A percentile compares a stretch with the other conserved stretches of the same genome.
Conservation (phyloP, 2,329 filamentous ascomycete species). For the Leptoxyphium fumago region DNA sequence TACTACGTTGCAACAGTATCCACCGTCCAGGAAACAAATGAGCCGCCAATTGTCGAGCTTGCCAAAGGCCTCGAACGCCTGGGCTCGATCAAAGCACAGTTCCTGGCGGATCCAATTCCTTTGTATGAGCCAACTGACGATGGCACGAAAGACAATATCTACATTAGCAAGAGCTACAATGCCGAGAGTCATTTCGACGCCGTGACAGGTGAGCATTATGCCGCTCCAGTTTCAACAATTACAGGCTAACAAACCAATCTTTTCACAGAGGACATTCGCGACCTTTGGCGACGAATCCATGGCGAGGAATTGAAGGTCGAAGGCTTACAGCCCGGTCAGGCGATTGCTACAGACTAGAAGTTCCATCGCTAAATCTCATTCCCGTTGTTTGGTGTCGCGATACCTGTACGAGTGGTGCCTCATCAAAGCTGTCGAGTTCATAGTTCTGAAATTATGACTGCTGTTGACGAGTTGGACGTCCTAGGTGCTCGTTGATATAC, state of each 20-base stretch:
- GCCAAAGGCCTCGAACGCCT: conserved; percentile 84
- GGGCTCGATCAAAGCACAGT: conserved; percentile 89
- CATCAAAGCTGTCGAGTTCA: too few species aligned
- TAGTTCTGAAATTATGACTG: too few species aligned
- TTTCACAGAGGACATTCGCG: conserved; percentile 67
- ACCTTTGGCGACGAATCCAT: conserved; percentile 74
- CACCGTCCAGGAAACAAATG: conserved; percentile 80
- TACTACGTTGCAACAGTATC: conserved; percentile 99
- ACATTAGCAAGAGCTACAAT: conserved; percentile 97
- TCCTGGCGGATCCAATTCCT: conserved; percentile 85
- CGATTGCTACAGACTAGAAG: conserved; percentile 11
- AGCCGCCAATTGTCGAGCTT: conserved; percentile 93
- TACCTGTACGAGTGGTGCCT: too few species aligned
- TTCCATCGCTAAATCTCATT: too few species aligned
- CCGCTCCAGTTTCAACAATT: background rate
- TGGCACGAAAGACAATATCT: conserved; percentile 78
- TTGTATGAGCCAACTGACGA: conserved; percentile 81
- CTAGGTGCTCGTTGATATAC: too few species aligned
- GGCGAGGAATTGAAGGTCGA: conserved; percentile 81
- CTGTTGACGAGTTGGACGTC: too few species aligned
- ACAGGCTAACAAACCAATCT: conserved; percentile 5
- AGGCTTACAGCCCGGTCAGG: conserved; percentile 65
- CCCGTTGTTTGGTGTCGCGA: too few species aligned
- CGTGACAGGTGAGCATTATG: conserved; percentile 39
- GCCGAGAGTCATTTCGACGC: conserved; percentile 97